Conservation (phyloP, 352 stramenopile genomes). For the Phytophthora niederhauseri region DNA sequence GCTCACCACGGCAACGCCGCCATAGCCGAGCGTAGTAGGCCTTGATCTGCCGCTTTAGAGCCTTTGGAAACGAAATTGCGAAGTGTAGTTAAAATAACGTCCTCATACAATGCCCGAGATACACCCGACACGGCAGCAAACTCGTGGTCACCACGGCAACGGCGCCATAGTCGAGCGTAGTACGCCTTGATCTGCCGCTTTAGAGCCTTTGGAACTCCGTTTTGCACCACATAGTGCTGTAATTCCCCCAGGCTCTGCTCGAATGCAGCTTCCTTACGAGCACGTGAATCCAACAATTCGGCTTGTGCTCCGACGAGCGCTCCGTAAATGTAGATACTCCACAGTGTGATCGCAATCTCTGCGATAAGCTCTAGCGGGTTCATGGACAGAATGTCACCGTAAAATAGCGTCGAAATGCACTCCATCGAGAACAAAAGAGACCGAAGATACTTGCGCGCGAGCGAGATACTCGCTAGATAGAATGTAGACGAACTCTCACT, state of each 20-base stretch:
- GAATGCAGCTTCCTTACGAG: conserved; percentile 50
- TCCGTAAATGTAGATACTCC: conserved; percentile 67
- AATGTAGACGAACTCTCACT: conserved; percentile 11
- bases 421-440: conserved; percentile 63
- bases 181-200: conserved; percentile 75
- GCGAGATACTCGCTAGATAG: conserved; percentile 33
- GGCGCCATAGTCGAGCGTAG: conserved; percentile 61
- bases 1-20: conserved; percentile 48
- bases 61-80: conserved; percentile 62
- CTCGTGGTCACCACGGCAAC: conserved; percentile 53
- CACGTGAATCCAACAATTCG: conserved; percentile 51
- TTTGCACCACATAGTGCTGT: conserved; percentile 64
- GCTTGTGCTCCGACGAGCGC: conserved; percentile 40
- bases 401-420: conserved; percentile 67
- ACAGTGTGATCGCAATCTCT: conserved; percentile 60
- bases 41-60: conserved; percentile 68
- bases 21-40: conserved; percentile 72
- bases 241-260: conserved; percentile 67
- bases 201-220: conserved; percentile 62
- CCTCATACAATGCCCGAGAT: conserved; percentile 56
- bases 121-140: conserved; percentile 51
- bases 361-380: conserved; percentile 60
- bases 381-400: conserved; percentile 48
- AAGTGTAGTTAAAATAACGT: conserved; percentile 61
- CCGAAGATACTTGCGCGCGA: conserved; percentile 61